phyloP scores from a whole-genome alignment of 768 basidiomycete species.

The Lentinula detonsa region DNA sequence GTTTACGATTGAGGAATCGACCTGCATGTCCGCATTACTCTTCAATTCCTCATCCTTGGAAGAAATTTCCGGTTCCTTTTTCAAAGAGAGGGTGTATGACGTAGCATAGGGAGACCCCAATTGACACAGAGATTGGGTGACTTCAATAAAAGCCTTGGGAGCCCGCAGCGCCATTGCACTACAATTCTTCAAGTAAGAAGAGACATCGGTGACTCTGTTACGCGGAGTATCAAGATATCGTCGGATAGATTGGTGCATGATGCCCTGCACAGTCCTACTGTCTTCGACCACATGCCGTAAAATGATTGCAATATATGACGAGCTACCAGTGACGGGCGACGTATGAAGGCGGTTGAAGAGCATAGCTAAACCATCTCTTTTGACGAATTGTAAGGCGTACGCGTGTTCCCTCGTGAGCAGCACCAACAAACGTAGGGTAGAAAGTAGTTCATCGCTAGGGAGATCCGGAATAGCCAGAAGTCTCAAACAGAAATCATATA shows the following conservation, averaged over 20 bases:
- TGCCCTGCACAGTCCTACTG: conserved; percentile 45
- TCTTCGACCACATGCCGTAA: conserved; percentile 93
- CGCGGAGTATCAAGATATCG: conserved; percentile 75
- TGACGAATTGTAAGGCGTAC: conserved; percentile 62
- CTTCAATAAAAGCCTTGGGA: conserved; percentile 67
- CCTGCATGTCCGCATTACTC: conserved; percentile 48
- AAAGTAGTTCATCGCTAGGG: conserved; percentile 76
- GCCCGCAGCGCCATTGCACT: conserved; percentile 80
- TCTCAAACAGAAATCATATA: conserved; percentile 74
- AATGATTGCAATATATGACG: conserved; percentile 80
- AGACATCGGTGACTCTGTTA: conserved; percentile 58
- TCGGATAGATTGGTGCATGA: conserved; percentile 82
- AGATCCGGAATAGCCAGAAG: conserved; percentile 61
- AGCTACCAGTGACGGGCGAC: conserved; percentile 59
- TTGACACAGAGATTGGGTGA: conserved; percentile 64
- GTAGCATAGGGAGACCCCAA: conserved; percentile 60
- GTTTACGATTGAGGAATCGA: conserved; percentile 30
- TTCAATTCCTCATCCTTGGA: conserved; percentile 16
- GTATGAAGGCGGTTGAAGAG: conserved; percentile 66
- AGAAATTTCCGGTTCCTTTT: conserved; percentile 28
- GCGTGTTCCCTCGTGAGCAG: conserved; percentile 72
- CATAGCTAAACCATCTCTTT: conserved; percentile 51
- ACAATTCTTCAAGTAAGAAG: conserved; percentile 68
- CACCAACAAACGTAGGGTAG: conserved; percentile 77
- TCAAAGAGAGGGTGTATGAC: conserved; percentile 54